Evolutionary conservation across 2,329 filamentous ascomycete genomes (phyloP).

Genomic region (Aspergillus melleus): DNA sequence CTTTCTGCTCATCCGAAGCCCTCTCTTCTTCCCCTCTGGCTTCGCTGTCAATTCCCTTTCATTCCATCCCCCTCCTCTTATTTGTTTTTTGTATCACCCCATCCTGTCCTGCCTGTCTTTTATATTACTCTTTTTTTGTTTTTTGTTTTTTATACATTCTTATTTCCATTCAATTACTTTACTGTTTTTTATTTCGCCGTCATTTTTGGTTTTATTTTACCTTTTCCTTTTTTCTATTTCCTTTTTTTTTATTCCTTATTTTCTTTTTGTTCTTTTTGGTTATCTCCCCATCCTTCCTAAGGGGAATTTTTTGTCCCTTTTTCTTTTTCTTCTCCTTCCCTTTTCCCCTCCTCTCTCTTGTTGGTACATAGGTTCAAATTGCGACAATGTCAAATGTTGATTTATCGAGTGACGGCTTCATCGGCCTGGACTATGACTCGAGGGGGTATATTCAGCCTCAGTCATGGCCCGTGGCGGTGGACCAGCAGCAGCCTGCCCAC

Average conservation of each 20-base stretch:
- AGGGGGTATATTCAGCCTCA: conserved; percentile 46
- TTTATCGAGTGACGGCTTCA: conserved; percentile 46
- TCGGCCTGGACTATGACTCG: conserved; percentile 50
- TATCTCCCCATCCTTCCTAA: background rate
- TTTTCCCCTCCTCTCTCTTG: conserved; percentile 18
- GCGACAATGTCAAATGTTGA: conserved; percentile 46
- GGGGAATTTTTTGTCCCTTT: conserved; percentile 9
- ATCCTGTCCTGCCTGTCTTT: conserved; percentile 4
- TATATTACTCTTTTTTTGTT: conserved; percentile 6
- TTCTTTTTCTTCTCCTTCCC: conserved; percentile 15
- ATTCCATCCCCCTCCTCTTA: conserved; percentile 13
- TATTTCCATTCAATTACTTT: conserved; percentile 1
- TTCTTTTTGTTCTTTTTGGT: background rate
- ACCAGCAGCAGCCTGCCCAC: conserved; percentile 42
- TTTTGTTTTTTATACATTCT: conserved; percentile 6
- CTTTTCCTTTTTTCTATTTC: background rate
- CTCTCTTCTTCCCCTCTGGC: conserved; percentile 21
- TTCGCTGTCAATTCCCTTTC: conserved; percentile 15
- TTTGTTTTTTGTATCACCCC: conserved; percentile 23
- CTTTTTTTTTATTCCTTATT: background rate
- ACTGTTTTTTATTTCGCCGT: background rate
- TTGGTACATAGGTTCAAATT: conserved; percentile 16
- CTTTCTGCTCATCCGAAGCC: conserved; percentile 31
- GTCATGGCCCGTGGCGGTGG: conserved; percentile 46
- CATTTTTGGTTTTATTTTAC: background rate